These are phyloP conservation scores for Dendrobium nobile DNA, from an alignment of 106 monocot genomes.

Conservation along the genomic window DNA sequence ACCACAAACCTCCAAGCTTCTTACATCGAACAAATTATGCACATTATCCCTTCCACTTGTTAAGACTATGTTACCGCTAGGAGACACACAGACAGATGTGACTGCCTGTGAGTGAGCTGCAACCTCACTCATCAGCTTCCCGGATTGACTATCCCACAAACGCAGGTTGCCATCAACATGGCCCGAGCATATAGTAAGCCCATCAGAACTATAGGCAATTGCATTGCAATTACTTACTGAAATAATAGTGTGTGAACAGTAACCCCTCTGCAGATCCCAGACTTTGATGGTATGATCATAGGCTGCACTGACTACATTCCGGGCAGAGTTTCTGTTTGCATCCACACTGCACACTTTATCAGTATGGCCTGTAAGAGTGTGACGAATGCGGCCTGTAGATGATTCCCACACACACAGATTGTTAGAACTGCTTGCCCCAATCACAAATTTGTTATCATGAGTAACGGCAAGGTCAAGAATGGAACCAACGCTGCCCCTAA, in stretches of 20 bases:
- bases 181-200: conserved; percentile 65
- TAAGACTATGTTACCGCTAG: conserved; percentile 52
- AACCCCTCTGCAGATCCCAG: conserved; percentile 87
- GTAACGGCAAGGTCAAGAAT: conserved; percentile 75
- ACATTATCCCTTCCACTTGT: conserved; percentile 88
- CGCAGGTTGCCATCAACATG: conserved; percentile 85
- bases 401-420: conserved; percentile 64
- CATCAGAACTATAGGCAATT: conserved; percentile 55
- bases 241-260: conserved; percentile 65
- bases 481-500: conserved; percentile 74
- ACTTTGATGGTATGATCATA: conserved; percentile 79
- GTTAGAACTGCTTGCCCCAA: conserved; percentile 77
- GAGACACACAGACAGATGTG: conserved; percentile 70
- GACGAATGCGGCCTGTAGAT: conserved; percentile 48
- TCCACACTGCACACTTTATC: conserved; percentile 92
- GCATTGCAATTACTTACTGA: conserved; percentile 83
- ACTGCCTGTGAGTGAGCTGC: conserved; percentile 76
- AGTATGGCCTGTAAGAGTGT: conserved; percentile 73
- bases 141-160: conserved; percentile 66
- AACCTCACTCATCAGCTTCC: conserved; percentile 62
- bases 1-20: conserved; percentile 70
- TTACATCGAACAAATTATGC: conserved; percentile 77
- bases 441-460: conserved; percentile 64
- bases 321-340: conserved; percentile 36
- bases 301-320: conserved; percentile 51